These are phyloP conservation scores for Aspergillus japonicus DNA, from an alignment of 2,329 filamentous ascomycete species.

Conservation along the genomic window DNA sequence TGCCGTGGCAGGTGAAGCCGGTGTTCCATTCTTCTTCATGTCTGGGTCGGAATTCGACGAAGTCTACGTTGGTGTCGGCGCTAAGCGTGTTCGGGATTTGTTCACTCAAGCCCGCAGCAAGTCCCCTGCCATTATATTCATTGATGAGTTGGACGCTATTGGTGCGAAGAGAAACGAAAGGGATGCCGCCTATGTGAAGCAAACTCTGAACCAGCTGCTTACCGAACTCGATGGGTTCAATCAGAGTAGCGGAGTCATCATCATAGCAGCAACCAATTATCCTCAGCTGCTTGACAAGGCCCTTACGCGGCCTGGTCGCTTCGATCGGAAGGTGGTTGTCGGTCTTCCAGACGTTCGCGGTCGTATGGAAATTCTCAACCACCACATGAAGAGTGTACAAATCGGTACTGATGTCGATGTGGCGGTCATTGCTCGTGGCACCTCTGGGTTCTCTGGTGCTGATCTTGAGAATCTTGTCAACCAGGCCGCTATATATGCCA, in stretches of 20 bases:
- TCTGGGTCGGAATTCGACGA: constrained; percentile 98
- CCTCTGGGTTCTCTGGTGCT: constrained; percentile 88
- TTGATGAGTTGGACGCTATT: constrained; percentile 91
- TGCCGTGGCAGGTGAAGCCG: constrained; percentile 93
- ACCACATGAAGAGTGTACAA: constrained; percentile 91
- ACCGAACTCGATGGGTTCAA: constrained; percentile 97
- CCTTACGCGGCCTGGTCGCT: constrained; percentile 87
- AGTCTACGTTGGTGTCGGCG: constrained; percentile 94
- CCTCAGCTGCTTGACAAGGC: constrained; percentile 93
- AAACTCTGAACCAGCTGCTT: constrained; percentile 94
- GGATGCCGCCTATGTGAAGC: constrained; percentile 92
- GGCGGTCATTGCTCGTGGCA: constrained; percentile 78
- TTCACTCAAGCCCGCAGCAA: constrained; percentile 80
- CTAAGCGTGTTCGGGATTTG: constrained; percentile 93
- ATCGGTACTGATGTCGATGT: constrained; percentile 77
- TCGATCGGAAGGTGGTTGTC: constrained; percentile 89
- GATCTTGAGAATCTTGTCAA: constrained; percentile 97
- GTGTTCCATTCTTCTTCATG: constrained; percentile 99
- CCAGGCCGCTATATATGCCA: constrained; percentile 92
- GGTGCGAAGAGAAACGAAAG: constrained; percentile 89
- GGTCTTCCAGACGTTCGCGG: constrained; percentile 89
- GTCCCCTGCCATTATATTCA: constrained; percentile 90
- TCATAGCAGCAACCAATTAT: constrained; percentile 94
- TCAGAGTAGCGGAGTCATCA: constrained; percentile 89
- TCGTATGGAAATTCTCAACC: constrained; percentile 85